These are phyloP conservation scores for Madurella mycetomatis DNA, from an alignment of 2,329 filamentous ascomycete species.

Conservation along the genomic window DNA sequence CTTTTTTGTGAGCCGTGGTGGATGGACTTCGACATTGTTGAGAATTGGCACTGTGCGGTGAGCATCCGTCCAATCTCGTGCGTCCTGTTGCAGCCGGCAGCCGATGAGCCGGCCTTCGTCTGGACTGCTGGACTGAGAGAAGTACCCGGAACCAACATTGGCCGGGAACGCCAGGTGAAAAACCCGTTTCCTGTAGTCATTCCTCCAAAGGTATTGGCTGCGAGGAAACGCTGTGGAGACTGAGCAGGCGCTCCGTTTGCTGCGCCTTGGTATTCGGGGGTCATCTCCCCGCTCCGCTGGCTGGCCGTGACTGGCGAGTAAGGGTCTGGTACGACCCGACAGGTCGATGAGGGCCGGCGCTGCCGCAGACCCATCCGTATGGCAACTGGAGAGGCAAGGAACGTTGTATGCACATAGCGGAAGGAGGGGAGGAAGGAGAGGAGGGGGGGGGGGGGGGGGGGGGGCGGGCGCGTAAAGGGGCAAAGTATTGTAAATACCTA, in stretches of 20 bases:
- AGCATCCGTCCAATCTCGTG: background rate
- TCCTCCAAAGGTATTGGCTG: background rate
- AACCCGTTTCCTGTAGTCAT: background rate
- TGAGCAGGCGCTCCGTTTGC: background rate
- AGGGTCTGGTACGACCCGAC: background rate
- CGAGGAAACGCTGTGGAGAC: background rate
- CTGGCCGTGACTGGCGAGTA: background rate
- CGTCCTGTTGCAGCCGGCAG: background rate
- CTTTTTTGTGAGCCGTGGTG: too few relatives aligned
- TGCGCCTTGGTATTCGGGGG: background rate
- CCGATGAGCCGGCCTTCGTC: background rate
- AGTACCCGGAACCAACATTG: background rate
- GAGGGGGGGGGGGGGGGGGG: too few relatives aligned
- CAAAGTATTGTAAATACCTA: background rate
- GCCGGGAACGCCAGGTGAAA: background rate
- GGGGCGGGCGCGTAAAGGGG: background rate
- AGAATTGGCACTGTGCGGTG: constrained; percentile 1
- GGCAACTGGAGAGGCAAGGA: background rate
- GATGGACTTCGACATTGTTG: background rate
- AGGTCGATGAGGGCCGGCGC: background rate
- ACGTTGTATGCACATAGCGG: background rate
- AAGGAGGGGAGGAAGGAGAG: too few relatives aligned
- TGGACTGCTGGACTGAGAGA: background rate
- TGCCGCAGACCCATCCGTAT: background rate
- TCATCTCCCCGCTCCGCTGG: background rate